Percentiles rank a stretch among this genome's conserved stretches.
These are phyloP conservation scores for Pyrenochaeta sp. DNA, from an alignment of 2,329 filamentous ascomycete species.

Conservation along the genomic window DNA sequence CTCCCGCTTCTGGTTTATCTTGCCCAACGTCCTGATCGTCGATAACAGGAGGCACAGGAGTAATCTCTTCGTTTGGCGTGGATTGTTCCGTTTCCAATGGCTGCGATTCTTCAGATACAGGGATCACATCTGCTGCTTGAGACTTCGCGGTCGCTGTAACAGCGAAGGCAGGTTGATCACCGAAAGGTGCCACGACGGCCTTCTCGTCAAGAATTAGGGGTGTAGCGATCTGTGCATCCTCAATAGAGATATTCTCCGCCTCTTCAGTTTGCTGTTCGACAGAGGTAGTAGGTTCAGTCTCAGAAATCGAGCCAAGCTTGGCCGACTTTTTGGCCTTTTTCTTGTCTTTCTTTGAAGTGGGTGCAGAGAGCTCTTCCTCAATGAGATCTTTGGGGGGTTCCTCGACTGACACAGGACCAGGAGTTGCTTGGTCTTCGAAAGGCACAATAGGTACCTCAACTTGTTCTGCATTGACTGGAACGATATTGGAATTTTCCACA, in stretches of 20 bases:
- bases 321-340: slow-evolving; percentile 34
- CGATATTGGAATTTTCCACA: not conserved
- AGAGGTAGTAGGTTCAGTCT: not conserved
- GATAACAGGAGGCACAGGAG: not conserved
- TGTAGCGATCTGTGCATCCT: not conserved
- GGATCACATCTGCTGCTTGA: not conserved
- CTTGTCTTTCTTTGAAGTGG: slow-evolving; percentile 22
- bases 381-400: not conserved
- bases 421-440: not conserved
- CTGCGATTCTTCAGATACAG: not conserved
- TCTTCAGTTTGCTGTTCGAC: slow-evolving; percentile 10
- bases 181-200: not conserved
- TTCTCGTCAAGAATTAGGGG: slow-evolving; percentile 4
- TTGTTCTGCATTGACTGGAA: not conserved
- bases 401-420: not conserved
- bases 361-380: not conserved
- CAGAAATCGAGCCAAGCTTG: slow-evolving; percentile 17
- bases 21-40: not conserved
- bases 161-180: not conserved
- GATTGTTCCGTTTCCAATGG: not conserved
- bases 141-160: not conserved
- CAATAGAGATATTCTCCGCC: not conserved
- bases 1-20: slow-evolving; percentile 18
- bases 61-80: not conserved
- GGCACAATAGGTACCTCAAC: not conserved